Base-by-base conservation (phyloP, 306 rosid genomes). In the Vachellia pachyceras region DNA sequence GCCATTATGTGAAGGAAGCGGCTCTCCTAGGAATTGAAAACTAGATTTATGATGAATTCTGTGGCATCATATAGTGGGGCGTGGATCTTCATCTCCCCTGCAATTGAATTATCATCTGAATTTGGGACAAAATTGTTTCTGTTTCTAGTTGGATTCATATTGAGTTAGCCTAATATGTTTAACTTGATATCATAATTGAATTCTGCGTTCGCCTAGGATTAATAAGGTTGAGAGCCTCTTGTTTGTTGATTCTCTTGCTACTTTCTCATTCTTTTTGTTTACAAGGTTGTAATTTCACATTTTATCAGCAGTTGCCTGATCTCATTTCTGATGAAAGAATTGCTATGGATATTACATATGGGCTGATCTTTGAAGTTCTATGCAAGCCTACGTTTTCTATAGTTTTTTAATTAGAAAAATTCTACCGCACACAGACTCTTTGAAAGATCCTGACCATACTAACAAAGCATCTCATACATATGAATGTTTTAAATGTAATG, bases 181-280 rank as follows among this genome's bases (percentile, higher is more conserved):
- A 13, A 6, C 68, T 29, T 12, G 68, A 5, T 13, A 29, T 61
- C 5, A 5, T 57, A 57, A 57, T 22, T 23, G 10, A 29, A 45
- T 6, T 33, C 29, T 47, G 57, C 60, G 52, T 40, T 41, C 55
- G 33, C 54, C 6, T n/a, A 42, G 55, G 76, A 29, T 66, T 25
- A 50, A 37, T 35, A 6, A 1, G 14, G 71, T 39, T 80, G 45
- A 52, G 14, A 64, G 70, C 70, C 50, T 75, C n/a, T 25, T 50
- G 37, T 49, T 64, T 64, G 54, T 39, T 73, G 50, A 54, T 80
- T 72, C 64, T 33, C 33, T 72, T 72, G 78, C 10, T 73, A n/a
- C 50, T 25, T 58, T 36, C 23, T 9, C n/a, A 6, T 75, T 55
- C 35, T 33, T 45, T 10, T 33, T 61, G 18, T 25, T 39, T 55